Evolutionary conservation across 768 basidiomycete species (phyloP).

Genomic region (Tephrocybe sp.): DNA sequence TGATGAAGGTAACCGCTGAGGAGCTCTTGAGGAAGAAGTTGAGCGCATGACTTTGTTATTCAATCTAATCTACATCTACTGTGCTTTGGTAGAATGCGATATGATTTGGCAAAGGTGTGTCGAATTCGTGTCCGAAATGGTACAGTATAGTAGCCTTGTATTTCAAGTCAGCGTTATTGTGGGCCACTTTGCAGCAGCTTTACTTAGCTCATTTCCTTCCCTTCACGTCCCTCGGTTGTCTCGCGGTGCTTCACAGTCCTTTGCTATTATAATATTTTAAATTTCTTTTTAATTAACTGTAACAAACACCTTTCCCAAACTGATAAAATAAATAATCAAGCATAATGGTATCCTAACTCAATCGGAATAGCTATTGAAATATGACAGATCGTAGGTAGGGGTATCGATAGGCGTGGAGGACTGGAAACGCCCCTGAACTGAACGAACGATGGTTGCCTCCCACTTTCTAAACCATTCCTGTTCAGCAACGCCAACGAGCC

Average conservation of each 20-base stretch:
- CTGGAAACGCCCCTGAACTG: slow-evolving; percentile 46
- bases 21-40: too few species aligned
- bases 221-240: slow-evolving; percentile 5
- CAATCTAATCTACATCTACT: too few species aligned
- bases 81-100: too few species aligned
- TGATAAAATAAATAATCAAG: too few species aligned
- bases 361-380: too few species aligned
- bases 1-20: too few species aligned
- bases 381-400: neutral
- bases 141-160: neutral
- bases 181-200: slow-evolving; percentile 2
- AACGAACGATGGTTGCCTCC: slow-evolving; percentile 65
- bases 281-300: slow-evolving; percentile 2
- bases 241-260: slow-evolving; percentile 10
- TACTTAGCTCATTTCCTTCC: slow-evolving; percentile 2
- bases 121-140: too few species aligned
- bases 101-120: too few species aligned
- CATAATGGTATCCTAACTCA: slow-evolving; percentile 25
- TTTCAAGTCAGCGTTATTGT: neutral
- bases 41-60: too few species aligned
- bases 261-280: slow-evolving; percentile 2
- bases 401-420: slow-evolving; percentile 36
- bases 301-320: neutral
- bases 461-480: slow-evolving; percentile 79
- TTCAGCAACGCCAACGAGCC: slow-evolving; percentile 63